Conservation (phyloP, 2,329 filamentous ascomycete genomes). For the Aspergillus nomiae region DNA sequence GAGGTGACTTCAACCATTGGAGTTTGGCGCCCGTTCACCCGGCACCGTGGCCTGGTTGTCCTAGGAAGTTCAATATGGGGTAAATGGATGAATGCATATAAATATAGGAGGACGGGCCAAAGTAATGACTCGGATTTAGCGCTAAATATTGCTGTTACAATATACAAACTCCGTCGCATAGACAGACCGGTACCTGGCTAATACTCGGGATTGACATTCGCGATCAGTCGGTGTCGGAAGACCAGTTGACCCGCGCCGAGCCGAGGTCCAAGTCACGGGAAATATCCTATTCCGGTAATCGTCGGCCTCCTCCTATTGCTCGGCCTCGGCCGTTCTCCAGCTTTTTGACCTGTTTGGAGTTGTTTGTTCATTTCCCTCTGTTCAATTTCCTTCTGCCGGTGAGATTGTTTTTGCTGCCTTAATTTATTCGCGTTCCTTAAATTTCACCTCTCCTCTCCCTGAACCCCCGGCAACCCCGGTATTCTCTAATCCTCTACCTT, state of each 20-base stretch:
- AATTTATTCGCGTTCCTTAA: not conserved
- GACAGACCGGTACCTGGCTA: not conserved
- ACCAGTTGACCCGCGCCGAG: constrained; percentile 22
- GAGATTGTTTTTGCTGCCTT: not conserved
- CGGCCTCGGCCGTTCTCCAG: constrained; percentile 10
- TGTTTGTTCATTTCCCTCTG: not conserved
- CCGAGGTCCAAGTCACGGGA: constrained; percentile 25
- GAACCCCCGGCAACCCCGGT: not conserved
- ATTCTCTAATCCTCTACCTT: not conserved
- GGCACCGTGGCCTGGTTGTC: not conserved
- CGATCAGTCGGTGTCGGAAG: not conserved
- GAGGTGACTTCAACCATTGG: not conserved
- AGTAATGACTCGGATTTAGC: not conserved
- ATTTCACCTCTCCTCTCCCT: not conserved
- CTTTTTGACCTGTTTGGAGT: constrained; percentile 7
- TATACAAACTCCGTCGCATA: not conserved
- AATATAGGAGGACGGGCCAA: not conserved
- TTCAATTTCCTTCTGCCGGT: not conserved
- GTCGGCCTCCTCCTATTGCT: constrained; percentile 3
- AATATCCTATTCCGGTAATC: not conserved
- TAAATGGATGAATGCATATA: not conserved
- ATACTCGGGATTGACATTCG: not conserved
- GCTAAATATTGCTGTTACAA: not conserved
- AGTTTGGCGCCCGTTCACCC: constrained; percentile 20
- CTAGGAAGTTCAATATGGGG: not conserved